These are phyloP conservation scores for Naematelia encephala DNA, from an alignment of 768 basidiomycete species.

Conservation along the genomic window DNA sequence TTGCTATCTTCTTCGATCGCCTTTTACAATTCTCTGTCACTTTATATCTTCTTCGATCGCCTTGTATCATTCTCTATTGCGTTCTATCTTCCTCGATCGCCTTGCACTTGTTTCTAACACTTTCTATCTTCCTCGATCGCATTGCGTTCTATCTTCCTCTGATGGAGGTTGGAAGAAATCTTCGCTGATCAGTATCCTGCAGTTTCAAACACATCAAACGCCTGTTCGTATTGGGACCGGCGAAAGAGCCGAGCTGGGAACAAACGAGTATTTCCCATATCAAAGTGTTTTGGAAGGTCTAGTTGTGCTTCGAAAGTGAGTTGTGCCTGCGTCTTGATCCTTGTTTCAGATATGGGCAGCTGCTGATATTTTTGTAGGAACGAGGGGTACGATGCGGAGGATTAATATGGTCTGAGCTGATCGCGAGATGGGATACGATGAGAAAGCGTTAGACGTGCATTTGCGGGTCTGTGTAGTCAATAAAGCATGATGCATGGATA, in stretches of 20 bases:
- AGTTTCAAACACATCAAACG: conserved; percentile 95
- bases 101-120: no score
- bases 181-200: background rate
- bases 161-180: no score
- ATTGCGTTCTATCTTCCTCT: no score
- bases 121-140: no score
- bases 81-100: no score
- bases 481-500: background rate
- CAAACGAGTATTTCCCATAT: conserved; percentile 93
- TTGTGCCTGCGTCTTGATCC: conserved; percentile 55
- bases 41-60: background rate
- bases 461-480: background rate
- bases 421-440: background rate
- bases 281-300: conserved; percentile 87
- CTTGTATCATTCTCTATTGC: no score
- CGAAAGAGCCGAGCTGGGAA: conserved; percentile 91
- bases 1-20: background rate
- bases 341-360: background rate
- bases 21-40: no score
- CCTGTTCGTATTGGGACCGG: conserved; percentile 92
- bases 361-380: conserved; percentile 39
- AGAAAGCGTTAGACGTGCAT: background rate
- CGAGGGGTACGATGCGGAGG: conserved; percentile 51
- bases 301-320: conserved; percentile 86
- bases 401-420: conserved; percentile 9